Evolutionary conservation across 176 grass and related monocot species (phyloP).

Genomic region (Aegilops sharonensis): DNA sequence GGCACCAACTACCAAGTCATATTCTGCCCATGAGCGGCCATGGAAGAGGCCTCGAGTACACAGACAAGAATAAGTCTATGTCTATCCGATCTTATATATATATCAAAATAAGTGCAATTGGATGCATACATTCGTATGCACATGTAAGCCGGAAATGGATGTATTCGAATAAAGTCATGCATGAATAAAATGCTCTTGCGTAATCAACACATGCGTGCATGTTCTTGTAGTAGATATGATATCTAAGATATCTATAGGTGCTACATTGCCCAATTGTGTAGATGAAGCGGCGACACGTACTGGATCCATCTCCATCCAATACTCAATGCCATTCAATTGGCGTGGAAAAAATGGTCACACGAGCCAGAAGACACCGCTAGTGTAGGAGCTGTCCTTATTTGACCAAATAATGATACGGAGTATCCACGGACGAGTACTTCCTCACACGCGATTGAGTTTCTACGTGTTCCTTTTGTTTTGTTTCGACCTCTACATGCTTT

Average conservation of each 20-base stretch:
- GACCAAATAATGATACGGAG: background rate
- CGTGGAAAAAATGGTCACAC: background rate
- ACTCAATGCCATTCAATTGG: background rate
- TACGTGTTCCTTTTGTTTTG: too few relatives aligned
- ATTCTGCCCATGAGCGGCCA: constrained; percentile 40
- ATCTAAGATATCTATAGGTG: too few relatives aligned
- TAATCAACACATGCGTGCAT: too few relatives aligned
- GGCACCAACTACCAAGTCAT: constrained; percentile 45
- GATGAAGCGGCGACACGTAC: too few relatives aligned
- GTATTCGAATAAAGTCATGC: background rate
- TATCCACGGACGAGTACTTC: background rate
- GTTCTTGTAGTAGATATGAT: too few relatives aligned
- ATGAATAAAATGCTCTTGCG: too few relatives aligned
- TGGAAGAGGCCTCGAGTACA: background rate
- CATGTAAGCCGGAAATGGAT: background rate
- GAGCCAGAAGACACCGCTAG: background rate
- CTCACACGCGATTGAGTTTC: background rate
- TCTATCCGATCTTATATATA: background rate
- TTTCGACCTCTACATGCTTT: too few relatives aligned
- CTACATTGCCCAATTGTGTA: too few relatives aligned
- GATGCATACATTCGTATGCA: background rate
- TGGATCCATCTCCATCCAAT: too few relatives aligned
- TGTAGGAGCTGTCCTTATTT: background rate
- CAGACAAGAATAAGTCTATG: background rate
- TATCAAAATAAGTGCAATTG: background rate